These are phyloP conservation scores for Populus alba DNA, from an alignment of 345 rosid species.

Conservation along the genomic window DNA sequence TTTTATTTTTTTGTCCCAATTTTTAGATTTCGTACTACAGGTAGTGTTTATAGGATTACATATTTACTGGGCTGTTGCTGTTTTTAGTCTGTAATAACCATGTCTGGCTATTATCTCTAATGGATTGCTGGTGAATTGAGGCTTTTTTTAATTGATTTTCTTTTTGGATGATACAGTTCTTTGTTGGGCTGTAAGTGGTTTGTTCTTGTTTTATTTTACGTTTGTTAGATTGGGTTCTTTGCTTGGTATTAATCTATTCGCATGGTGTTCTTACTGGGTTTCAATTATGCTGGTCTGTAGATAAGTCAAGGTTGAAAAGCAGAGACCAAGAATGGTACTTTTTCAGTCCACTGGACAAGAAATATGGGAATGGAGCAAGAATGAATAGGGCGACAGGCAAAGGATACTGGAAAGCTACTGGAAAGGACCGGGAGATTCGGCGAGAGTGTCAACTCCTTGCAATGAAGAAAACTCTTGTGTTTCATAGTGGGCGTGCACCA, in stretches of 20 bases:
- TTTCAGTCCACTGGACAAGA: constrained; percentile 71
- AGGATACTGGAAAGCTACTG: constrained; percentile 79
- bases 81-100: not conserved
- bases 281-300: constrained; percentile 26
- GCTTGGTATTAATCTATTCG: not conserved
- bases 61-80: not conserved
- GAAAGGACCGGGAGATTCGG: constrained; percentile 49
- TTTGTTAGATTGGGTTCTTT: not conserved
- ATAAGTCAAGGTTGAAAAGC: constrained; percentile 53
- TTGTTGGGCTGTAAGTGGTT: not conserved
- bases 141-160: too few species aligned
- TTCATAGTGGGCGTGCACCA: constrained; percentile 60
- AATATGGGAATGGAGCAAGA: constrained; percentile 61
- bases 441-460: constrained; percentile 42
- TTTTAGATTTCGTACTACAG: not conserved
- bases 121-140: not conserved
- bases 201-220: not conserved
- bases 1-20: not conserved
- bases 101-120: not conserved
- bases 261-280: not conserved
- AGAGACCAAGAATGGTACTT: constrained; percentile 82
- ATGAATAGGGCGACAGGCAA: constrained; percentile 56
- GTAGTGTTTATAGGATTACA: not conserved
- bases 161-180: not conserved
- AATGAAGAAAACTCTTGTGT: constrained; percentile 65